These are phyloP conservation scores for Poa annua DNA, from an alignment of 176 grass and related monocot species.

Conservation along the genomic window DNA sequence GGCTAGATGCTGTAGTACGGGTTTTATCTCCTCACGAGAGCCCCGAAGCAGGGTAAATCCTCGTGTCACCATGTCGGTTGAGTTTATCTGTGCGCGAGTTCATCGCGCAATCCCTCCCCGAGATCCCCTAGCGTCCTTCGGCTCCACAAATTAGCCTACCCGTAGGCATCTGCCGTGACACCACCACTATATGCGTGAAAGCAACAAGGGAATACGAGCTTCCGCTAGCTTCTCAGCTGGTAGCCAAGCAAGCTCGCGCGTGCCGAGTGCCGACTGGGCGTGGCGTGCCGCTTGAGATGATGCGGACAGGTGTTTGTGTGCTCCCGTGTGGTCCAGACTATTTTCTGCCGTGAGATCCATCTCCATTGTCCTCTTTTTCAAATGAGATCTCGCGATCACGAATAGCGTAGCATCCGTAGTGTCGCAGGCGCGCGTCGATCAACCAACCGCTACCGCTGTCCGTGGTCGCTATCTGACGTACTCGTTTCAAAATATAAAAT, in stretches of 20 bases:
- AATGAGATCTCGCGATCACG: constrained; percentile 4
- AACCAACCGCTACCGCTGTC: background rate
- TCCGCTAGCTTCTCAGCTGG: background rate
- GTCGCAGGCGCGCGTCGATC: background rate
- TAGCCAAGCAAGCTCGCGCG: background rate
- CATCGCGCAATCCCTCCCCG: too few relatives aligned
- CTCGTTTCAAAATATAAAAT: too few relatives aligned
- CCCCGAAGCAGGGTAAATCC: too few relatives aligned
- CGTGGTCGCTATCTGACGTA: constrained; percentile 3
- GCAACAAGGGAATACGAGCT: background rate
- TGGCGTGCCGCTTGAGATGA: constrained; percentile 1
- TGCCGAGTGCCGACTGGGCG: background rate
- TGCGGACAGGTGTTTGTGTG: background rate
- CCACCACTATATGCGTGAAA: too few relatives aligned
- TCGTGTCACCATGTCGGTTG: too few relatives aligned
- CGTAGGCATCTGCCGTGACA: too few relatives aligned
- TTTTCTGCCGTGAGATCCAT: background rate
- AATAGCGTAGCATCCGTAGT: background rate
- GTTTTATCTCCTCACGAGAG: too few relatives aligned
- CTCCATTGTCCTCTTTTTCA: background rate
- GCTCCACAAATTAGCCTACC: too few relatives aligned
- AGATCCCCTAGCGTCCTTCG: too few relatives aligned
- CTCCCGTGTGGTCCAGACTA: background rate
- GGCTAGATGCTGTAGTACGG: too few relatives aligned
- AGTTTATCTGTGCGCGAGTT: too few relatives aligned